These are phyloP conservation scores for Torulaspora delbrueckii DNA, from an alignment of 805 yeast genomes.

Conservation along the genomic window DNA sequence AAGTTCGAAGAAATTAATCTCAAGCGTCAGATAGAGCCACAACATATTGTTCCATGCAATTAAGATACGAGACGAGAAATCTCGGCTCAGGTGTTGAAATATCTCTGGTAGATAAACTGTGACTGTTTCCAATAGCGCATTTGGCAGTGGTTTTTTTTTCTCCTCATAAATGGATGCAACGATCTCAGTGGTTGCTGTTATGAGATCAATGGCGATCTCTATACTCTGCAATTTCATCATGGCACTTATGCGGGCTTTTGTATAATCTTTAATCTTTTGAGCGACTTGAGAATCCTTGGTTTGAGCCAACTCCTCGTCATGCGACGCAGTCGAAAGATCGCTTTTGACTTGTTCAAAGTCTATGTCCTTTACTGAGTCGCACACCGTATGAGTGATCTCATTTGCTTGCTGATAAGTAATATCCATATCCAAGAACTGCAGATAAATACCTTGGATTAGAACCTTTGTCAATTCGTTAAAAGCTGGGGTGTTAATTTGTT, in stretches of 20 bases:
- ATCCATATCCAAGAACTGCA: conserved; percentile 36
- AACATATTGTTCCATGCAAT: conserved; percentile 66
- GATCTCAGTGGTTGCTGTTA: conserved; percentile 68
- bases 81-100: conserved; percentile 42
- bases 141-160: conserved; percentile 11
- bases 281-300: conserved; percentile 20
- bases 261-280: conserved; percentile 33
- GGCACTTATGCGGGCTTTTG: conserved; percentile 42
- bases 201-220: conserved; percentile 68
- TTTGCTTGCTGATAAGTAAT: conserved; percentile 21
- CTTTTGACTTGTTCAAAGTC: conserved; percentile 34
- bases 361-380: conserved; percentile 30
- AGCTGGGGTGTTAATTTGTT: conserved; percentile 10
- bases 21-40: conserved; percentile 41
- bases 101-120: conserved; percentile 31
- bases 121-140: conserved; percentile 16
- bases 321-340: conserved; percentile 12
- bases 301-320: conserved; percentile 19
- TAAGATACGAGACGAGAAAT: conserved; percentile 51
- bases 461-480: conserved; percentile 36
- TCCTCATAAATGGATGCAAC: conserved; percentile 35
- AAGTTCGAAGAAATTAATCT: conserved; percentile 27
- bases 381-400: conserved; percentile 24
- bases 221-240: conserved; percentile 54
- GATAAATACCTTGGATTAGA: conserved; percentile 37